Conservation (phyloP, 345 rosid species). For the Durio zibethinus region DNA sequence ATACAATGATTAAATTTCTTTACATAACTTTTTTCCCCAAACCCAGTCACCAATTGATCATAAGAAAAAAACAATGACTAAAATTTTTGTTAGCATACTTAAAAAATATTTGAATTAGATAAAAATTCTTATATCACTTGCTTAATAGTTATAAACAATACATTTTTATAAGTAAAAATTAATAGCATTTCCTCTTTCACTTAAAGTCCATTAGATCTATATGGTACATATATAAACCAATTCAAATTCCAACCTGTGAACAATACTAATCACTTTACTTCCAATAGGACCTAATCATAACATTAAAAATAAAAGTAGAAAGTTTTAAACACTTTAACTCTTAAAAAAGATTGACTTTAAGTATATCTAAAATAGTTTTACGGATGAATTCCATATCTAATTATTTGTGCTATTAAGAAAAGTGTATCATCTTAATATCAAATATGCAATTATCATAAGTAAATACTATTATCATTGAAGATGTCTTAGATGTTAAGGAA, state of each 20-base stretch:
- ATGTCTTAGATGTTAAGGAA: background rate
- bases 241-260: background rate
- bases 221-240: background rate
- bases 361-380: background rate
- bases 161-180: background rate
- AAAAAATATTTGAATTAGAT: background rate
- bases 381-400: background rate
- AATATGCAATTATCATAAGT: background rate
- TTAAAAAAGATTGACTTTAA: background rate
- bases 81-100: background rate
- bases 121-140: background rate
- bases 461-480: background rate
- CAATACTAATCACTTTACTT: background rate
- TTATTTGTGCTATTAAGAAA: background rate
- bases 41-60: background rate
- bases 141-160: background rate
- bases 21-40: background rate
- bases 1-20: background rate
- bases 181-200: background rate
- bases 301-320: background rate
- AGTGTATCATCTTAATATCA: background rate
- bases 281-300: background rate
- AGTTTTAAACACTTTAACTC: background rate
- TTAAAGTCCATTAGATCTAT: too few relatives aligned
- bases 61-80: background rate